Percentiles rank a stretch among this genome's conserved stretches.
Evolutionary conservation across 2,329 filamentous ascomycete genomes (phyloP).

Genomic region (Zopfia rhizophila): DNA sequence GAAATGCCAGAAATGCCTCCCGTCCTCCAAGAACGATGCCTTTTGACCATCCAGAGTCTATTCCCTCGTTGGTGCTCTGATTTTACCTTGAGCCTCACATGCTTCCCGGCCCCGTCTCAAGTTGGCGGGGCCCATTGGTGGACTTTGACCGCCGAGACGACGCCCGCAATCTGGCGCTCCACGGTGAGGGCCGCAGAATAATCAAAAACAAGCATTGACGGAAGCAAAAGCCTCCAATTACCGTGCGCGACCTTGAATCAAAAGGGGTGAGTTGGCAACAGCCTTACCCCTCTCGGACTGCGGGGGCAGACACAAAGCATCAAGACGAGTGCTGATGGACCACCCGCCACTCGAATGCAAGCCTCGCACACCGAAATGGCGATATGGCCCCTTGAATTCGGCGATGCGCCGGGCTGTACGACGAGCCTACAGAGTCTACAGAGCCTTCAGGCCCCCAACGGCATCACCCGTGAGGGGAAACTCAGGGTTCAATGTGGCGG

Average conservation of each 20-base stretch:
- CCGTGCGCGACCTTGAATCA: neutral
- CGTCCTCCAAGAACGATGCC: too few relatives aligned
- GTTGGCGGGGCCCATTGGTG: neutral
- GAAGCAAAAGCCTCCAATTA: neutral
- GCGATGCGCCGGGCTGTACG: neutral
- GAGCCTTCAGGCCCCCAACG: neutral
- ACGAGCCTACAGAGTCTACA: neutral
- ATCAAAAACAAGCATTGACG: constrained; percentile 1
- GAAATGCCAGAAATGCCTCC: too few relatives aligned
- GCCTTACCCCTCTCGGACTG: constrained; percentile 1
- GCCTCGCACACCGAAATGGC: neutral
- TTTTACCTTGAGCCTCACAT: neutral
- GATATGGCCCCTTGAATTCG: neutral
- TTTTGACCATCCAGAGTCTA: too few relatives aligned
- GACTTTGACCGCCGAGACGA: neutral
- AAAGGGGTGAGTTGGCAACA: neutral
- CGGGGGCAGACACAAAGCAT: neutral
- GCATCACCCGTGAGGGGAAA: neutral
- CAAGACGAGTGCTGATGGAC: neutral
- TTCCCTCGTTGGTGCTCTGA: neutral
- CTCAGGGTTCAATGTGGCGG: neutral
- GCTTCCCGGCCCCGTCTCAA: neutral
- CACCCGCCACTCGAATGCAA: neutral
- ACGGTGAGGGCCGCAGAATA: too few relatives aligned
- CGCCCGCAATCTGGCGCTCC: too few relatives aligned